Evolutionary conservation across 2,329 filamentous ascomycete species (phyloP).

Genomic region (Diaporthe helianthi): DNA sequence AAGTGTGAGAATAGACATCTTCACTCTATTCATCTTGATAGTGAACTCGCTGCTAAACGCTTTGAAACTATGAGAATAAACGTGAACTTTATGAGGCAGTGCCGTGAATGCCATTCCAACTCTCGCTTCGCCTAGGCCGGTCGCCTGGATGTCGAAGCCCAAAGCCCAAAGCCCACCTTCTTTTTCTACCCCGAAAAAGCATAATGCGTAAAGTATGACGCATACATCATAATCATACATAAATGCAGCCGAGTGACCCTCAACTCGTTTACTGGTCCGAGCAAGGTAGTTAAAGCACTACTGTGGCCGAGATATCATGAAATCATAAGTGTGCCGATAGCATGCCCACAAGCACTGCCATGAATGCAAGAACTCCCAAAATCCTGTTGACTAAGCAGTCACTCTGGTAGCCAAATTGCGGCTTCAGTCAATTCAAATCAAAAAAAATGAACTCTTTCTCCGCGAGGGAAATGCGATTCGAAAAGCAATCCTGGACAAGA

Average conservation of each 20-base stretch:
- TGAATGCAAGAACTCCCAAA: background rate
- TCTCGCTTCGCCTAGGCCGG: background rate
- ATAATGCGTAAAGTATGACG: slow-evolving; percentile 19
- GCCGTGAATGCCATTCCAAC: background rate
- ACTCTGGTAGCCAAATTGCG: slow-evolving; percentile 1
- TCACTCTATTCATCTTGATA: slow-evolving; percentile 20
- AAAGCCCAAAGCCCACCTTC: background rate
- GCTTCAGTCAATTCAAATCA: background rate
- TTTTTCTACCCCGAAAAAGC: background rate
- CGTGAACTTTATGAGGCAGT: background rate
- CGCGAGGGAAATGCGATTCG: background rate
- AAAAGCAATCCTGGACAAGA: background rate
- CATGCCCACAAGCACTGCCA: background rate
- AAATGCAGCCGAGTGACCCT: background rate
- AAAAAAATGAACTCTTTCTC: background rate
- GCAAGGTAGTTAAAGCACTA: background rate
- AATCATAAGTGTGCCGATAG: background rate
- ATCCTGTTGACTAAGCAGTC: background rate
- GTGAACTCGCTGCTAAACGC: background rate
- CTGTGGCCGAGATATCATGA: background rate
- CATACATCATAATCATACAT: slow-evolving; percentile 33
- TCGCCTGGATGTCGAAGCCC: background rate
- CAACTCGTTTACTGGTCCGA: background rate
- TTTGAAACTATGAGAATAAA: background rate
- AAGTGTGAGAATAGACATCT: slow-evolving; percentile 32